phyloP scores from a whole-genome alignment of 352 stramenopile species.

The Pythium oligandrum region DNA sequence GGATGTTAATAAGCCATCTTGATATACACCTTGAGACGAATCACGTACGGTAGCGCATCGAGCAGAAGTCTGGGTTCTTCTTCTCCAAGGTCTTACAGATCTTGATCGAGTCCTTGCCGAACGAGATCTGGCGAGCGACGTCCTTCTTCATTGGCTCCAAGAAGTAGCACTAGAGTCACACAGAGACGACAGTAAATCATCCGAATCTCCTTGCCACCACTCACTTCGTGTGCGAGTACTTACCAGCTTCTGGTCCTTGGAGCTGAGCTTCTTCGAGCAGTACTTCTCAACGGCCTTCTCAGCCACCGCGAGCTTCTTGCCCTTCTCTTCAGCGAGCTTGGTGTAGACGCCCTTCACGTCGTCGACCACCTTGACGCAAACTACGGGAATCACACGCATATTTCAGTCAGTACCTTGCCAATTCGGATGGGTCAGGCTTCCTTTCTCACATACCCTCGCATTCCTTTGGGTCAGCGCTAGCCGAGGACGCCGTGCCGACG shows the following conservation, averaged over 20 bases:
- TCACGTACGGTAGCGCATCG: slow-evolving; percentile 90
- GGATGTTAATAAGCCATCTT: not conserved
- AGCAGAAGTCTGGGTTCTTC: slow-evolving; percentile 94
- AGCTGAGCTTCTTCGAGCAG: slow-evolving; percentile 79
- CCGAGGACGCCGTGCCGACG: slow-evolving; percentile 25
- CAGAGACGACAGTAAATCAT: slow-evolving; percentile 1
- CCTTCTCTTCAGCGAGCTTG: slow-evolving; percentile 60
- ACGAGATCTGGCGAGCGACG: slow-evolving; percentile 88
- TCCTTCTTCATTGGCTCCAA: slow-evolving; percentile 93
- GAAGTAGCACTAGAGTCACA: slow-evolving; percentile 87
- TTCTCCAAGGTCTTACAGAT: slow-evolving; percentile 93
- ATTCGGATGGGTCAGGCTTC: not conserved
- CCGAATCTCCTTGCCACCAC: not conserved
- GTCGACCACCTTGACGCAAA: slow-evolving; percentile 91
- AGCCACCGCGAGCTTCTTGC: slow-evolving; percentile 74
- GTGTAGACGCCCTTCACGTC: slow-evolving; percentile 73
- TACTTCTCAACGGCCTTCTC: slow-evolving; percentile 84
- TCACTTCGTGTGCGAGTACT: slow-evolving; percentile 8
- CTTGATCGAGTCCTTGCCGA: slow-evolving; percentile 90
- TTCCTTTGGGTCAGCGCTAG: slow-evolving; percentile 70
- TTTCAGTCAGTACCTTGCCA: slow-evolving; percentile 1
- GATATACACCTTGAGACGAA: not conserved
- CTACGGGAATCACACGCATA: slow-evolving; percentile 24
- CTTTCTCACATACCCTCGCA: slow-evolving; percentile 79
- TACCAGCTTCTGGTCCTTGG: slow-evolving; percentile 92